Conservation (phyloP, 352 stramenopile species). For the Phytophthora palmivora region DNA sequence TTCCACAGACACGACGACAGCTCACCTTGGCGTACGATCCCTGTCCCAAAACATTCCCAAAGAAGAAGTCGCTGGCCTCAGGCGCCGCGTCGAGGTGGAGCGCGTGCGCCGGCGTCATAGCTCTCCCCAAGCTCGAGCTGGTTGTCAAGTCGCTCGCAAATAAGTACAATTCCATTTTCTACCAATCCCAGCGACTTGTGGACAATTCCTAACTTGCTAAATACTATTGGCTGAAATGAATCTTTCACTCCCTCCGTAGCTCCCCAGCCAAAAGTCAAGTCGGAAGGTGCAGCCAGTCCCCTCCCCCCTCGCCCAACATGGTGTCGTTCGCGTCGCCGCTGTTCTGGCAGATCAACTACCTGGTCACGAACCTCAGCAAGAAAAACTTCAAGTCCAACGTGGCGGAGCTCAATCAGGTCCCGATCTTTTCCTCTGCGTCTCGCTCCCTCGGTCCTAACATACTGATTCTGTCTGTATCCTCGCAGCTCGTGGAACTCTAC, state of each 20-base stretch:
- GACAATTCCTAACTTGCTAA: too few species aligned
- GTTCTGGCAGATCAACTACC: constrained; percentile 95
- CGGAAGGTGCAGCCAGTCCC: constrained; percentile 25
- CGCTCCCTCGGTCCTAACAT: neutral
- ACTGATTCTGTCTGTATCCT: constrained; percentile 6
- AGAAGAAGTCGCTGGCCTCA: constrained; percentile 85
- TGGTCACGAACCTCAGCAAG: constrained; percentile 94
- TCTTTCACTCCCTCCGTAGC: constrained; percentile 24
- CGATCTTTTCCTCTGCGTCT: constrained; percentile 25
- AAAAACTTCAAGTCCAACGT: constrained; percentile 95
- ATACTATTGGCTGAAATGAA: neutral
- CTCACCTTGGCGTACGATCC: constrained; percentile 88
- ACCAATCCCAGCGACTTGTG: constrained; percentile 18
- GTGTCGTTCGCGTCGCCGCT: constrained; percentile 92
- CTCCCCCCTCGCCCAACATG: constrained; percentile 44
- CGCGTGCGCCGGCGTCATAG: constrained; percentile 47
- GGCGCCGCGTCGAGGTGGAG: constrained; percentile 72
- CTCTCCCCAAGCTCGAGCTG: constrained; percentile 9
- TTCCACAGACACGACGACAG: too few species aligned
- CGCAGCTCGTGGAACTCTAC: constrained; percentile 91
- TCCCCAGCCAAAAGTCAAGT: constrained; percentile 34
- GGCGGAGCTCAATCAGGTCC: constrained; percentile 92
- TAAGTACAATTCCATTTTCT: neutral
- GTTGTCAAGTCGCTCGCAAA: constrained; percentile 24
- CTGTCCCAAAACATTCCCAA: constrained; percentile 87